Evolutionary conservation across 2,329 filamentous ascomycete genomes (phyloP), one percentile per base, ranked within the genome.

Genomic region (Ophidiomyces ophidiicola): DNA sequence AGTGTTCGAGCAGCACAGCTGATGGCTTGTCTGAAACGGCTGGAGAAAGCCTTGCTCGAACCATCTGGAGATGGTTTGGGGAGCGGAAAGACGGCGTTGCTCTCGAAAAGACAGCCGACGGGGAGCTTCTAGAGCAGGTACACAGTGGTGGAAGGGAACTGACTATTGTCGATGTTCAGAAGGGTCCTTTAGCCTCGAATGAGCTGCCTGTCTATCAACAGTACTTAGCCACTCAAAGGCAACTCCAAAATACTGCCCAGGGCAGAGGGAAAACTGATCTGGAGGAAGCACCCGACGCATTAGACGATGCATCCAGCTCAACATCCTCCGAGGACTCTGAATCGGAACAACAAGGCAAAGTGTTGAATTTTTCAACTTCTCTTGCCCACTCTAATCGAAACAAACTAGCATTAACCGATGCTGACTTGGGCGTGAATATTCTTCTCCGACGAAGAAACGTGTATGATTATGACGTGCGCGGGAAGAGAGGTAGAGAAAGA

Each of bases 391-490:
- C 81, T 6, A 80, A 78, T 46, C 77, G 85, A 44, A 88, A 85
- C 56, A 94, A 94, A 58, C 74, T 88, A 17, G 83, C 82, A 0
- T 68, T 93, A 26, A 87, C 77, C 38, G 87, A 94, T 49, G 84
- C 88, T 47, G 90, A 96, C 50, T 69, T 96, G 2, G 90, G 90
- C 12, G 78, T 96, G 48, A 94, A 92, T 49, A 76, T 98, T 33
- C 68, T 98, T 6, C 71, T 96, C 28, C 83, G 90, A 50, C 80
- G 82, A 49, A 92, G 87, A 56, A 82, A 80, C 10, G 78, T 92
- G n/a, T 83, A 90, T 56, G 90, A 98, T 59, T 98, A 83, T 50
- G 85, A 94, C 53, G 81, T 94, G 1, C 74, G 85, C 28, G 82
- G 82, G 24, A 94, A 94, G 59, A 92, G 84, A 55, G 90, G 90